Base-by-base conservation (phyloP, 148 eudicot genomes). In the Tetragonia tetragonoides region DNA sequence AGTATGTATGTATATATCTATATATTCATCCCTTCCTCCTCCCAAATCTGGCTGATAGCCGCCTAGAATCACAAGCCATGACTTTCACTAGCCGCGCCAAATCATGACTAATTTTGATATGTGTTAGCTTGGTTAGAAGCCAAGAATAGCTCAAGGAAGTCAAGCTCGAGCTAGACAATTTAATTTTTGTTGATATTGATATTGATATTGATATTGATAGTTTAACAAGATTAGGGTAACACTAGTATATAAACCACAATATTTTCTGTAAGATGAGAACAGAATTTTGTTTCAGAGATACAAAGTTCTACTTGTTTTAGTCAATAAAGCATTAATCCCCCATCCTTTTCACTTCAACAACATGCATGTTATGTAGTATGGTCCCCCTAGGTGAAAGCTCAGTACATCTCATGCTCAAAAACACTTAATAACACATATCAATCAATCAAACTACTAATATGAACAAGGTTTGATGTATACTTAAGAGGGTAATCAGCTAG, bases 241-340 rank as follows among this genome's bases (percentile, higher is more conserved):
- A 46, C 6, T 46, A 46, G 2, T 5, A 46, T 28, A 28, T 28
- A 28, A 28, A 28, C 34, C 34, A 28, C 34, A 28, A 28, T 28
- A 28, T 0, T 28, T 28, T 28, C 34, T 28, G 34, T 28, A 28
- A 28, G 34, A 28, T 28, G 34, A 28, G 34, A 62, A 77, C 38
- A 56, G 56, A 21, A 24, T 46, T 78, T 37, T 62, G 62, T 71
- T 78, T 39, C 44, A 78, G 47, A 46, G 64, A 66, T 57, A 66
- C 44, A 73, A 73, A 39, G 42, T 15, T 49, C 59, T 54, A 54
- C 59, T 54, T 10, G 59, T 54, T 59, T 15, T 24, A 77, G 80
- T 77, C 73, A 72, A 81, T 79, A 59, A 77, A 77, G 84, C 84
- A 81, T 76, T 77, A 73, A 71, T 81, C 74, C 44, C 74, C 10